These are phyloP conservation scores for Trypanosoma lewisi DNA, from an alignment of 208 protist species.

Conservation along the genomic window DNA sequence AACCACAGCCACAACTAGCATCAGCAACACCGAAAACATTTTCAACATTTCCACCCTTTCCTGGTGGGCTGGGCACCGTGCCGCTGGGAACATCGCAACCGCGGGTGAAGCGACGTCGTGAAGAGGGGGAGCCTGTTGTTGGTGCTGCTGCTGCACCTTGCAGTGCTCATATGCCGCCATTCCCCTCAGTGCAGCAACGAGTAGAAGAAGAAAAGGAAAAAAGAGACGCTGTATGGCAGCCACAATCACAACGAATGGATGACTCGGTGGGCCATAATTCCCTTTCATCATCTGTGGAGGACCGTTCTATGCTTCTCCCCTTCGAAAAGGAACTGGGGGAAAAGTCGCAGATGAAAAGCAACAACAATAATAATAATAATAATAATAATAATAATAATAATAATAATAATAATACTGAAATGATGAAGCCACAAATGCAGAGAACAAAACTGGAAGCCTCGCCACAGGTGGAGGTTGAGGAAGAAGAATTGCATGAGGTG, in stretches of 20 bases:
- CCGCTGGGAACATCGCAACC: not conserved
- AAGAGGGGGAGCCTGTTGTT: too few relatives aligned
- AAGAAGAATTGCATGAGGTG: not conserved
- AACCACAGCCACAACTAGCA: not conserved
- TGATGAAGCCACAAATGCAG: not conserved
- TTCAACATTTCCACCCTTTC: not conserved
- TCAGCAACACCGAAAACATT: not conserved
- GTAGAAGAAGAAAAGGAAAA: not conserved
- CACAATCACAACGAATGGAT: not conserved
- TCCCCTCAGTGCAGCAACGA: not conserved
- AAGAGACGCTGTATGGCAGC: not conserved
- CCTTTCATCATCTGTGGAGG: not conserved
- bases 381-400: not conserved
- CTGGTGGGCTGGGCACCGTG: not conserved
- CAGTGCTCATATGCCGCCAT: not conserved
- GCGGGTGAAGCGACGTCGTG: constrained; percentile 6
- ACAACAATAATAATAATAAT: not conserved
- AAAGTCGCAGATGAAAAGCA: not conserved
- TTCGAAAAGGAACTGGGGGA: constrained; percentile 7
- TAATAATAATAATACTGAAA: not conserved
- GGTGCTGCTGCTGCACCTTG: not conserved
- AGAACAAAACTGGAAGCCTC: not conserved
- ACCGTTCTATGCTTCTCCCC: constrained; percentile 7
- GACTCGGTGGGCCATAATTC: not conserved
- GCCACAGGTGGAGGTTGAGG: not conserved